Evolutionary conservation across 768 basidiomycete species (phyloP), one percentile per base, ranked within the genome.

Genomic region (Tubosaeta sp.): DNA sequence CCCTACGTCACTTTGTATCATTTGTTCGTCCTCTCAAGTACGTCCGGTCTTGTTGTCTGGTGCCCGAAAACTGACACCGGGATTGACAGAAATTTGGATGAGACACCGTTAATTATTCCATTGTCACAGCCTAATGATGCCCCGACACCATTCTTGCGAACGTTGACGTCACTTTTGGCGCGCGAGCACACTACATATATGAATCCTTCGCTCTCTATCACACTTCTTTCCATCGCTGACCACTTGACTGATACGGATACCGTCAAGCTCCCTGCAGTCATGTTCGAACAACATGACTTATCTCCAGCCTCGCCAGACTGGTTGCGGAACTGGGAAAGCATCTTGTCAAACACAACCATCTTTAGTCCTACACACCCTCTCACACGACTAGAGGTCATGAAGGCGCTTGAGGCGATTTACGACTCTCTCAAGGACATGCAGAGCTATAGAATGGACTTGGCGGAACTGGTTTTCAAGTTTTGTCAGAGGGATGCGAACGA

Each of bases 261-360:
- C 0, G 78, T 81, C 0, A 76, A 76, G 46, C 73, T 89, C 3
- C 79, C 87, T 8, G 60, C 61, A 11, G 69, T 80, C 46, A 86
- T 91, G 83, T 70, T 75, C 32, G 80, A 82, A 40, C 80, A 86
- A 49, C 81, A 86, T 55, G 78, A 81, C 43, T 73, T 90, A 29
- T 83, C 81, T 3, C 88, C 88, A 1, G 84, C 84, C 11, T 82
- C 83, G 1, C 80, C 83, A 0, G 76, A 81, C 6, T 91, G 88
- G 88, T 65, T 90, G 24, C 69, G 69, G 16, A 83, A 84, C 60
- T 90, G 88, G 88, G 64, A 72, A 32, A 73, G 58, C 32, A 69
- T 89, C 6, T 63, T 88, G 13, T 69, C 67, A n/a, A 81, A 81
- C 52, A 63, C 74, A 14, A 70, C 68, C 0, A 66, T 82, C 18